phyloP scores from a whole-genome alignment of 345 rosid species.

The Eutrema japonicum region DNA sequence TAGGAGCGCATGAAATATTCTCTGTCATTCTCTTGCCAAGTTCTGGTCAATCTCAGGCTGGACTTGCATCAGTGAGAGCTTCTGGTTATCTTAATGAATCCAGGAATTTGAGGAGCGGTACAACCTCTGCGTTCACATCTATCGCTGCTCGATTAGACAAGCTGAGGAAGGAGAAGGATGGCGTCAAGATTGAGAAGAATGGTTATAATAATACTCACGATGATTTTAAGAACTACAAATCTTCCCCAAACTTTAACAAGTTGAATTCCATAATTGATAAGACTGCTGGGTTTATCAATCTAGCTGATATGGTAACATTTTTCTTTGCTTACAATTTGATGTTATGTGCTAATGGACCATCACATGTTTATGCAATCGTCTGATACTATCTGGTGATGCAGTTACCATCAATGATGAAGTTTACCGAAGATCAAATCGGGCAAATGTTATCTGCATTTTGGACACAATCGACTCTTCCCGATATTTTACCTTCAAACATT shows the following conservation, averaged over 20 bases:
- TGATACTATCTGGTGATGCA: conserved; percentile 44
- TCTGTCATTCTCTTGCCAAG: conserved; percentile 77
- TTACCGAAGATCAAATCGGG: conserved; percentile 86
- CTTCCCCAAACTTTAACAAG: conserved; percentile 66
- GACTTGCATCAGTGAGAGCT: conserved; percentile 61
- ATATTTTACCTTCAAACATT: conserved; percentile 78
- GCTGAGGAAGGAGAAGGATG: conserved; percentile 81
- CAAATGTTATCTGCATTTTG: conserved; percentile 88
- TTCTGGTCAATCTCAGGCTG: conserved; percentile 54
- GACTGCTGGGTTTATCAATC: conserved; percentile 52
- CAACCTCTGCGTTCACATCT: conserved; percentile 72
- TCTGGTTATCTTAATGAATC: conserved; percentile 64
- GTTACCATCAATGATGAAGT: conserved; percentile 74
- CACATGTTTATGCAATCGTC: conserved; percentile 13
- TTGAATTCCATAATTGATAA: conserved; percentile 74
- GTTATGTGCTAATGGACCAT: conserved; percentile 5
- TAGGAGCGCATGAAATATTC: conserved; percentile 85
- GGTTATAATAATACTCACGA: conserved; percentile 49
- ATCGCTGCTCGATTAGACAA: conserved; percentile 79
- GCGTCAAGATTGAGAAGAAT: conserved; percentile 52
- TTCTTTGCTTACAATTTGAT: conserved; percentile 13
- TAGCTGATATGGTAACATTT: conserved; percentile 55
- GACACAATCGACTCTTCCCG: conserved; percentile 77
- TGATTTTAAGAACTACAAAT: conserved; percentile 59
- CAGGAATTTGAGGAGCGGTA: conserved; percentile 65